These are phyloP conservation scores for Colletotrichum orbiculare DNA, from an alignment of 2,329 filamentous ascomycete species.

Conservation along the genomic window DNA sequence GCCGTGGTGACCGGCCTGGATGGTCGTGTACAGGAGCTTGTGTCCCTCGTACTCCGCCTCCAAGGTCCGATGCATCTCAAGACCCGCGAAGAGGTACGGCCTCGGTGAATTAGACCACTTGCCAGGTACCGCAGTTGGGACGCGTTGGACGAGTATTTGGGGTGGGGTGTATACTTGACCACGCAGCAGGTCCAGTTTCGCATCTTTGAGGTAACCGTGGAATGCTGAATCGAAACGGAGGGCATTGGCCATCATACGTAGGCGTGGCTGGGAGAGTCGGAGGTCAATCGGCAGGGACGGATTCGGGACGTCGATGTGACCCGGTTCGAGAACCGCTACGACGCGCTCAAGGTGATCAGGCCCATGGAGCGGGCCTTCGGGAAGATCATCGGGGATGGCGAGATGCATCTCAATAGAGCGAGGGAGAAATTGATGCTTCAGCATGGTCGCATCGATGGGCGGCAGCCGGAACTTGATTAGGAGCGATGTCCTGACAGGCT, in stretches of 20 bases:
- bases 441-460: background rate
- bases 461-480: conserved; percentile 55
- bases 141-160: conserved; percentile 37
- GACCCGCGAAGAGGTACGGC: conserved; percentile 56
- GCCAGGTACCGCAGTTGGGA: background rate
- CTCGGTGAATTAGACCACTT: background rate
- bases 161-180: conserved; percentile 55
- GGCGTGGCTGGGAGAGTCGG: conserved; percentile 54
- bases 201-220: conserved; percentile 55
- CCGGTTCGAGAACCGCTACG: conserved; percentile 51
- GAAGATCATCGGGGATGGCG: conserved; percentile 25
- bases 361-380: conserved; percentile 36
- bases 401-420: conserved; percentile 37
- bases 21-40: conserved; percentile 61
- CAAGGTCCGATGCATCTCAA: conserved; percentile 62
- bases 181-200: conserved; percentile 57
- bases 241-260: conserved; percentile 40
- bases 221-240: conserved; percentile 46
- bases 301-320: conserved; percentile 57
- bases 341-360: conserved; percentile 42
- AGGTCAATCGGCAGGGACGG: conserved; percentile 60
- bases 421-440: background rate
- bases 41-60: conserved; percentile 55
- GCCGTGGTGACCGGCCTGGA: conserved; percentile 63
- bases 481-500: conserved; percentile 45